Evolutionary conservation across 2,329 filamentous ascomycete species (phyloP), one percentile per base, ranked within the genome.

Genomic region (Xylaria sp.): DNA sequence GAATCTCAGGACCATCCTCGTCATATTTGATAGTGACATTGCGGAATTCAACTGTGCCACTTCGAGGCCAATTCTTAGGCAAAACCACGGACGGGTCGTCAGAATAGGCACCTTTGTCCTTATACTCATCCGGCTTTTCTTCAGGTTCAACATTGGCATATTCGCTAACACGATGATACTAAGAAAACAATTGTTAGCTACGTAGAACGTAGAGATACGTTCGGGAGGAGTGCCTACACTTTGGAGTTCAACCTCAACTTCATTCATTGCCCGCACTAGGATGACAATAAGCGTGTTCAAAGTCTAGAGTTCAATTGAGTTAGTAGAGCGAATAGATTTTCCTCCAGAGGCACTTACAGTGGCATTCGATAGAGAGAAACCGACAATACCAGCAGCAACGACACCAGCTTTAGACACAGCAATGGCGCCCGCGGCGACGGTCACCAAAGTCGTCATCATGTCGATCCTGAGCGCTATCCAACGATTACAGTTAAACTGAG

Each of bases 381-480:
- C 86, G 2, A 88, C 86, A 54, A 88, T 75, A 2, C 86, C 86
- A 33, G 86, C 85, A 12, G 83, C 81, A 2, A 87, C 81, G 0
- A 80, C 71, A 12, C 82, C 82, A 13, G 82, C 81, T 70, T 86
- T 81, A 15, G 80, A 82, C 7, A 87, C 81, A 6, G 86, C 86
- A 59, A 88, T 86, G 55, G 83, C 80, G 9, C 86, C 86, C 0
- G 86, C 86, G 10, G 80, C 80, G 1, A 86, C 79, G 13, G 84
- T 83, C 12, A 88, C 85, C 1, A 86, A 76, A 0, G 86, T 85
- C 1, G 86, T 87, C 62, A 86, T 83, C 72, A 87, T 82, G 69
- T 88, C 86, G 4, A 87, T 80, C 5, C 87, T 83, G 48, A 88
- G 81, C 1, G 83, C 82, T 2, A 89, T 84, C 87, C 87, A 89